Evolutionary conservation across 2,329 filamentous ascomycete species (phyloP), one percentile per base, ranked within the genome.

Genomic region (Trichophyton equinum): DNA sequence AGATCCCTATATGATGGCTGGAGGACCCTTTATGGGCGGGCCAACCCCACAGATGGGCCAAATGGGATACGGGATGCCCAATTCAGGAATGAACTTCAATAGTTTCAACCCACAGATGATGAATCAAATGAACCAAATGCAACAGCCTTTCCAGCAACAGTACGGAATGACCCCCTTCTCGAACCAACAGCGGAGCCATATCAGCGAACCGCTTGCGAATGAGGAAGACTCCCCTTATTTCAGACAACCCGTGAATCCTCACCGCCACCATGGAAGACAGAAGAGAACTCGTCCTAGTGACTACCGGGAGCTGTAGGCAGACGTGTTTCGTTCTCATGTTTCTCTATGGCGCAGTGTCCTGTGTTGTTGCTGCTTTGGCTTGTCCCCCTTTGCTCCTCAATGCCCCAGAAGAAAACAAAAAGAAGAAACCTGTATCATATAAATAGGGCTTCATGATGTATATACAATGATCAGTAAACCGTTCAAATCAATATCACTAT

Each of bases 161-260:
- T 68, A 69, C 57, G 73, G 67, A 42, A 71, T 71, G 64, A 72
- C 73, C 30, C 71, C 71, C 56, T 84, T 84, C 63, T 76, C 80
- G 11, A 84, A 84, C 65, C 82, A 85, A 67, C 82, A 84, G 67
- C 75, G 79, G 60, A 80, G 77, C 25, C 70, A 76, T 40, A 81
- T 82, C 67, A 76, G 77, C 38, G 78, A 79, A 18, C 78, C 79
- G 11, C 76, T 79, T 62, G 80, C 81, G 1, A 85, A 81, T 62
- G 84, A 84, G 65, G 89, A 95, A 61, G 91, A 95, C 62, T 89
- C 91, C 63, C 89, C 94, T 5, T 99, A 99, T 75, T 95, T 97
- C 73, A 84, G 94, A 62, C 92, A 96, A 73, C 94, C 94, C 0
- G 89, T 97, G 64, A 99, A 99, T 71, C 92, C 91, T 1, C 89